Percentiles rank a stretch among this genome's conserved stretches.
These are phyloP conservation scores for Lipomyces sp. DNA, from an alignment of 805 yeast genomes.

Conservation along the genomic window DNA sequence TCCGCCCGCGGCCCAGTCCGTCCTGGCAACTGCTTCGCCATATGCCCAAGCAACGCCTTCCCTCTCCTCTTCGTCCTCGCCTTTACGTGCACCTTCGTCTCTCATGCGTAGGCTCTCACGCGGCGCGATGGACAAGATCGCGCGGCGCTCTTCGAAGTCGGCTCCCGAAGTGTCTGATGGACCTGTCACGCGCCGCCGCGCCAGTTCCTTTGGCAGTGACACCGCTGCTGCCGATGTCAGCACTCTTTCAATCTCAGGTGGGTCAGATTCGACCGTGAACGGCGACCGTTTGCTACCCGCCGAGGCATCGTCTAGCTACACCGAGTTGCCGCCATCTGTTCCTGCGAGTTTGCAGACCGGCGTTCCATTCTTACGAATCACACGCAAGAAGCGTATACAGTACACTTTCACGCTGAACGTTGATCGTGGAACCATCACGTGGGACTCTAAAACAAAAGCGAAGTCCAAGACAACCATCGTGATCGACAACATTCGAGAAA, in stretches of 20 bases:
- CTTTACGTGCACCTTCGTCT: slow-evolving; percentile 8
- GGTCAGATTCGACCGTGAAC: too few relatives aligned
- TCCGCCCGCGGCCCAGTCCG: not conserved
- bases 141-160: slow-evolving; percentile 10
- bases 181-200: slow-evolving; percentile 12
- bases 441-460: slow-evolving; percentile 49
- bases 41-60: too few relatives aligned
- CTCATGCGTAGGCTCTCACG: slow-evolving; percentile 28
- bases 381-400: slow-evolving; percentile 64
- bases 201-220: slow-evolving; percentile 17
- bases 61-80: not conserved
- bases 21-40: too few relatives aligned
- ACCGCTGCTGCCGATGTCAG: slow-evolving; percentile 5
- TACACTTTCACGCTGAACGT: slow-evolving; percentile 56
- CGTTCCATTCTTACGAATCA: slow-evolving; percentile 60
- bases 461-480: slow-evolving; percentile 34
- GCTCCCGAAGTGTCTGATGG: not conserved
- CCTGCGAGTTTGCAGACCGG: slow-evolving; percentile 55
- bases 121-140: slow-evolving; percentile 25
- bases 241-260: too few relatives aligned
- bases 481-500: slow-evolving; percentile 62
- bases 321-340: slow-evolving; percentile 39
- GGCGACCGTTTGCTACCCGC: too few relatives aligned
- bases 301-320: too few relatives aligned
- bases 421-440: slow-evolving; percentile 51